Conservation (phyloP, 495 filamentous ascomycete genomes). For the Penicillium malachiteum region DNA sequence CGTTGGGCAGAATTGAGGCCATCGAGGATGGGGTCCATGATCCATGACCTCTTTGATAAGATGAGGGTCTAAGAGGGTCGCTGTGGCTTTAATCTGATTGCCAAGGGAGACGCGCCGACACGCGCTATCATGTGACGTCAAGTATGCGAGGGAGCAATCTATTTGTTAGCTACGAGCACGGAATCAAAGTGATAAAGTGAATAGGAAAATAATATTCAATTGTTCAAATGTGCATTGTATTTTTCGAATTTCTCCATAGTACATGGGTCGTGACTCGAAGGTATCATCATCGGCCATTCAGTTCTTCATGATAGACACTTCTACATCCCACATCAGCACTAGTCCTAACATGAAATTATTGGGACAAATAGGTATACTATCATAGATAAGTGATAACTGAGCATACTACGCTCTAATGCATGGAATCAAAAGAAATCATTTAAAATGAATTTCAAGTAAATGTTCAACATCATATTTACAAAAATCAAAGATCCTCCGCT, state of each 20-base stretch:
- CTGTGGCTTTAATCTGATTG: neutral
- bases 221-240: neutral
- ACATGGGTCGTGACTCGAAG: neutral
- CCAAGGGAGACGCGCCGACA: constrained; percentile 19
- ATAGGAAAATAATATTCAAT: no score
- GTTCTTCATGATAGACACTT: no score
- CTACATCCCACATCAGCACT: no score
- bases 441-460: no score
- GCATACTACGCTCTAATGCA: no score
- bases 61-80: neutral
- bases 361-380: no score
- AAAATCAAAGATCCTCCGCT: constrained; percentile 1
- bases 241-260: neutral
- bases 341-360: no score
- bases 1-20: constrained; percentile 83
- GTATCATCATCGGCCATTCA: no score
- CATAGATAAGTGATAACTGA: no score
- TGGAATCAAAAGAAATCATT: no score
- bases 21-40: constrained; percentile 58
- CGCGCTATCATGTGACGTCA: constrained; percentile 35
- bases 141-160: neutral
- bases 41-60: constrained; percentile 2
- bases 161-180: neutral
- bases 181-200: neutral
- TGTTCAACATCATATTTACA: constrained; percentile 11